Evolutionary conservation across 345 rosid species (phyloP).

Genomic region (Syzygium aqueum): DNA sequence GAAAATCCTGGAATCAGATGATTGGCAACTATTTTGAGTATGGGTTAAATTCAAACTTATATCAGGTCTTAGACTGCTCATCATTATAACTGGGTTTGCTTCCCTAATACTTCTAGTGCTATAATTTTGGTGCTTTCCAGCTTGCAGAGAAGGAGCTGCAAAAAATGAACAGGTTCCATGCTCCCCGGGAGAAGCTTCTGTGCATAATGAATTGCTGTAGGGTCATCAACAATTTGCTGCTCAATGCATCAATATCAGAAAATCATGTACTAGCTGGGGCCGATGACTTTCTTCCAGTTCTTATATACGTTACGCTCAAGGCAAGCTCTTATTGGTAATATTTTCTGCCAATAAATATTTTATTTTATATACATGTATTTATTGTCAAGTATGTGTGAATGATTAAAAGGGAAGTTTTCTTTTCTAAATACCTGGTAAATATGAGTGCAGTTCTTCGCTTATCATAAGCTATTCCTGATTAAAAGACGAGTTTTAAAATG

Average conservation of each 20-base stretch:
- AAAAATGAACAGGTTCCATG: conserved; percentile 31
- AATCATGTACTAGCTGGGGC: conserved; percentile 38
- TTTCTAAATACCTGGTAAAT: not conserved
- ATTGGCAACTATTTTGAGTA: not conserved
- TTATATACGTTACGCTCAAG: conserved; percentile 49
- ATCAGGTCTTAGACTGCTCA: not conserved
- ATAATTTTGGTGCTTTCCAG: conserved; percentile 16
- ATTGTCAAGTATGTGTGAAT: not conserved
- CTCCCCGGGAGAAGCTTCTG: conserved; percentile 43
- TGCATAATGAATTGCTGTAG: conserved; percentile 52
- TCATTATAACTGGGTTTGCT: not conserved
- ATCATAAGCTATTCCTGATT: not conserved
- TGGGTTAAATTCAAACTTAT: not conserved
- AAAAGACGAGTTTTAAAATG: not conserved
- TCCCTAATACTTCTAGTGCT: not conserved
- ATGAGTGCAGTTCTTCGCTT: not conserved
- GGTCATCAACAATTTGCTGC: conserved; percentile 46
- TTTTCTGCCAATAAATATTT: conserved; percentile 11
- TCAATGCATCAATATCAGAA: conserved; percentile 45
- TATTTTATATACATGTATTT: not conserved
- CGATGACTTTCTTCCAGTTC: conserved; percentile 58
- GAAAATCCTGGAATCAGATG: not conserved
- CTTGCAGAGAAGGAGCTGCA: conserved; percentile 51
- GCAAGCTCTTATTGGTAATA: conserved; percentile 65
- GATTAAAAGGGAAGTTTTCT: not conserved